Conservation (phyloP, 1,284 basidiomycete species). For the Apiotrichum veenhuisii region DNA sequence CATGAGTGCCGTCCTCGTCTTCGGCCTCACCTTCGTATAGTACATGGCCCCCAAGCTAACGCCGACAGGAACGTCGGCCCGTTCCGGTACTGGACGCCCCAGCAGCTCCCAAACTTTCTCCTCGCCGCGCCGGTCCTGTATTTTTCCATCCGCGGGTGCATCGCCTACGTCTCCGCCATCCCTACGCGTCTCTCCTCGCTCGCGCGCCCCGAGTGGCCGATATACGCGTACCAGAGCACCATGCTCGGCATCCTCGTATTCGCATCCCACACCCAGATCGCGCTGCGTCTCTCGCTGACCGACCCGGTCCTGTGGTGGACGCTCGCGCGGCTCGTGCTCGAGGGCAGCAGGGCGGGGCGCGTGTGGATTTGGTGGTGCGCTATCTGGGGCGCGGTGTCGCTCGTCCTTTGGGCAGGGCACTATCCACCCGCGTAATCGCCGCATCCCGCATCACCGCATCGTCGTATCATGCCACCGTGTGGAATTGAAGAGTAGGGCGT, state of each 20-base stretch:
- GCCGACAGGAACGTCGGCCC: conserved; percentile 66
- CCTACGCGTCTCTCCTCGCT: conserved; percentile 35
- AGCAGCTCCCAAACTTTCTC: conserved; percentile 83
- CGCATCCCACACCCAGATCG: conserved; percentile 84
- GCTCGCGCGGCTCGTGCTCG: conserved; percentile 53
- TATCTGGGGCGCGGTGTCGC: conserved; percentile 66
- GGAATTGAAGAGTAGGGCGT: too few species aligned
- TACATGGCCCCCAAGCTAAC: conserved; percentile 4
- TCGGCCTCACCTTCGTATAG: too few species aligned
- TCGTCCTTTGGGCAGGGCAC: conserved; percentile 80
- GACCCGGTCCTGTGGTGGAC: conserved; percentile 84
- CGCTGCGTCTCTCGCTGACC: conserved; percentile 71
- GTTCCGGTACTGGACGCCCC: conserved; percentile 75
- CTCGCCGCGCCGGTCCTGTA: conserved; percentile 69
- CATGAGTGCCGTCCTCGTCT: too few species aligned
- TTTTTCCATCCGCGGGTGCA: conserved; percentile 51
- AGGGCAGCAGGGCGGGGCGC: neutral
- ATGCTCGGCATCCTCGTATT: conserved; percentile 66
- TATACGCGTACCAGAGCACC: conserved; percentile 64
- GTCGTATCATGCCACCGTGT: neutral
- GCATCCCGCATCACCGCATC: too few species aligned
- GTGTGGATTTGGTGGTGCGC: conserved; percentile 61
- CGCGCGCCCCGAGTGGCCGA: conserved; percentile 50
- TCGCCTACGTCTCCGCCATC: neutral
- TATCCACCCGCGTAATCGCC: conserved; percentile 79